Evolutionary conservation across 2,329 filamentous ascomycete species (phyloP).

Genomic region (Calycina herbarum): DNA sequence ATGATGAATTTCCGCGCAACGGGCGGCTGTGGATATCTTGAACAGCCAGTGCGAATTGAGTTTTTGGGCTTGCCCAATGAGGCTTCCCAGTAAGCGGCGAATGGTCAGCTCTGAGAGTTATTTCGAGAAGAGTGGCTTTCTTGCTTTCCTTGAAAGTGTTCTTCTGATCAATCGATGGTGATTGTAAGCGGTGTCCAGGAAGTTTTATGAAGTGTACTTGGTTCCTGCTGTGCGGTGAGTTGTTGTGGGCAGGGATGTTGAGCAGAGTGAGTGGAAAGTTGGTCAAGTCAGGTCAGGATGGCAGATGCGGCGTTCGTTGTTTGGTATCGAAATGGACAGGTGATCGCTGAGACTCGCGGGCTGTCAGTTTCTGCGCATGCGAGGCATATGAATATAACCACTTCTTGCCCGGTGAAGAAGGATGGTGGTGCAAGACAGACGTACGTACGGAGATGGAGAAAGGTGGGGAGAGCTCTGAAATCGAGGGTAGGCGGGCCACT

Average conservation of each 20-base stretch:
- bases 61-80: constrained; percentile 31
- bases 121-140: constrained; percentile 28
- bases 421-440: constrained; percentile 26
- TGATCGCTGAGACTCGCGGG: constrained; percentile 32
- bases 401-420: constrained; percentile 21
- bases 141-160: constrained; percentile 9
- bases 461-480: constrained; percentile 21
- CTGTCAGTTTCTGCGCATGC: constrained; percentile 28
- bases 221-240: constrained; percentile 32
- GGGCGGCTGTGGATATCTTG: constrained; percentile 39
- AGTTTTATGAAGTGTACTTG: constrained; percentile 26
- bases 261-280: constrained; percentile 13
- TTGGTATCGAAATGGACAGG: constrained; percentile 21
- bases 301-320: constrained; percentile 18
- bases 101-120: constrained; percentile 28
- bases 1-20: constrained; percentile 37
- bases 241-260: constrained; percentile 31
- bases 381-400: constrained; percentile 25
- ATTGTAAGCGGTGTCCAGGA: constrained; percentile 26
- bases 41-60: constrained; percentile 43
- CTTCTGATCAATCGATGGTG: constrained; percentile 21
- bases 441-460: constrained; percentile 23
- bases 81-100: constrained; percentile 31
- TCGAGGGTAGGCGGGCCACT: constrained; percentile 29
- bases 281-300: constrained; percentile 21